phyloP scores from a whole-genome alignment of 2,329 filamentous ascomycete genomes.

The Epichloe elymi region DNA sequence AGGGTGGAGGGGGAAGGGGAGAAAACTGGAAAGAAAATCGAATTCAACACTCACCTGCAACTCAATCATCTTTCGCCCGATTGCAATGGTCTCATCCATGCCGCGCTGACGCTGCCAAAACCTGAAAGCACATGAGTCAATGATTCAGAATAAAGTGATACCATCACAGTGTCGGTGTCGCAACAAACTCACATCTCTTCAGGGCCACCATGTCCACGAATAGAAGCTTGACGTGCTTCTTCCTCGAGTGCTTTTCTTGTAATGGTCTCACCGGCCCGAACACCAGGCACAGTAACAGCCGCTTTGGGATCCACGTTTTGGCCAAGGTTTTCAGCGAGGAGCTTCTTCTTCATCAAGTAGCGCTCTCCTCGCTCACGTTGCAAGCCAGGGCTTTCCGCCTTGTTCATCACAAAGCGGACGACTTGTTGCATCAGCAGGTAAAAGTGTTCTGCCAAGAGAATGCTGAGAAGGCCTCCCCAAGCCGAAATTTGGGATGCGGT shows the following conservation, averaged over 20 bases:
- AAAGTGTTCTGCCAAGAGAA: constrained; percentile 79
- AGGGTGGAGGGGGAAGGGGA: background rate
- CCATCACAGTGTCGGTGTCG: background rate
- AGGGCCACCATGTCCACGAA: constrained; percentile 33
- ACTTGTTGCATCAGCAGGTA: constrained; percentile 68
- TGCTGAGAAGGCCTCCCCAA: constrained; percentile 68
- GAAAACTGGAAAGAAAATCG: background rate
- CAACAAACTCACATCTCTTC: constrained; percentile 33
- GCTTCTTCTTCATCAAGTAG: constrained; percentile 65
- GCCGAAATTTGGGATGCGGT: constrained; percentile 57
- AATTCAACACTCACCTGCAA: constrained; percentile 20
- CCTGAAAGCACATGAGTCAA: constrained; percentile 18
- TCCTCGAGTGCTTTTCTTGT: constrained; percentile 53
- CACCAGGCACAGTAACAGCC: constrained; percentile 25
- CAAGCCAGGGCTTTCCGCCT: constrained; percentile 73
- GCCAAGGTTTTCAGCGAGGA: constrained; percentile 61
- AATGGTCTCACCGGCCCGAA: constrained; percentile 46
- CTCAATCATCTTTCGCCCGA: constrained; percentile 42
- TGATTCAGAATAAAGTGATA: background rate
- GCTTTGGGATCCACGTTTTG: constrained; percentile 38
- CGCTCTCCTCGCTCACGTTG: constrained; percentile 76
- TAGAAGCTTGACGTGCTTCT: constrained; percentile 39
- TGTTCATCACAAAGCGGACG: constrained; percentile 60
- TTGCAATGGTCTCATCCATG: constrained; percentile 41
- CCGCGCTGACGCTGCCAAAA: constrained; percentile 52